Evolutionary conservation across 805 yeast genomes (phyloP).

Genomic region (Lipomyces kockii): DNA sequence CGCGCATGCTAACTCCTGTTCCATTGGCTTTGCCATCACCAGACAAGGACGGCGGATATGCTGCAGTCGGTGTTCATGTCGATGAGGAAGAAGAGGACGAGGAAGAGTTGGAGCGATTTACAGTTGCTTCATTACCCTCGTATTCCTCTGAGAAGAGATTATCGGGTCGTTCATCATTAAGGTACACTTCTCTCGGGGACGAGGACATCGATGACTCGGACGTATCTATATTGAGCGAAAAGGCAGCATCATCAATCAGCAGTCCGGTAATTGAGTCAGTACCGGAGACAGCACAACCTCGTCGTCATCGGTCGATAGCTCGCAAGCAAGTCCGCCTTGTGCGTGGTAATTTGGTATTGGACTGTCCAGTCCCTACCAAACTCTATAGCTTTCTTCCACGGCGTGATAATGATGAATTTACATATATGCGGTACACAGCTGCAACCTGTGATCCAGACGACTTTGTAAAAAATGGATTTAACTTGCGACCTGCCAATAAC

Average conservation of each 20-base stretch:
- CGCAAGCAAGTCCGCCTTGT: slow-evolving; percentile 72
- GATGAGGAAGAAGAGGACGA: slow-evolving; percentile 1
- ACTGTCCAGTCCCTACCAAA: slow-evolving; percentile 93
- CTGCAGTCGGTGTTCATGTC: neutral
- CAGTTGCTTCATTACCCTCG: slow-evolving; percentile 10
- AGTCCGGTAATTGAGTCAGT: slow-evolving; percentile 30
- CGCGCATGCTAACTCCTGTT: neutral
- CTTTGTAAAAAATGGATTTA: slow-evolving; percentile 77
- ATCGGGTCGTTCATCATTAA: slow-evolving; percentile 6
- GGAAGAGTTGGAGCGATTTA: neutral
- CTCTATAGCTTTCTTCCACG: slow-evolving; percentile 81
- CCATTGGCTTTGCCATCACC: neutral
- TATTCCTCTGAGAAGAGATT: neutral
- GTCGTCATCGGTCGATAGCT: slow-evolving; percentile 64
- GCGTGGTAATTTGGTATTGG: slow-evolving; percentile 82
- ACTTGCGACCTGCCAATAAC: slow-evolving; percentile 80
- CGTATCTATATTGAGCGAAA: slow-evolving; percentile 11
- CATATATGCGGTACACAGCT: slow-evolving; percentile 96
- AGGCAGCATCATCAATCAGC: slow-evolving; percentile 15
- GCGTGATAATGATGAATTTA: slow-evolving; percentile 88
- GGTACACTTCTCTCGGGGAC: slow-evolving; percentile 17
- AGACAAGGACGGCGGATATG: neutral
- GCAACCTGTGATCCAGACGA: slow-evolving; percentile 93
- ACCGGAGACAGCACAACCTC: slow-evolving; percentile 34
- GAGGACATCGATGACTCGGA: slow-evolving; percentile 11